Base-by-base conservation (phyloP, 1,284 basidiomycete genomes). In the Marasmius tenuissimus region DNA sequence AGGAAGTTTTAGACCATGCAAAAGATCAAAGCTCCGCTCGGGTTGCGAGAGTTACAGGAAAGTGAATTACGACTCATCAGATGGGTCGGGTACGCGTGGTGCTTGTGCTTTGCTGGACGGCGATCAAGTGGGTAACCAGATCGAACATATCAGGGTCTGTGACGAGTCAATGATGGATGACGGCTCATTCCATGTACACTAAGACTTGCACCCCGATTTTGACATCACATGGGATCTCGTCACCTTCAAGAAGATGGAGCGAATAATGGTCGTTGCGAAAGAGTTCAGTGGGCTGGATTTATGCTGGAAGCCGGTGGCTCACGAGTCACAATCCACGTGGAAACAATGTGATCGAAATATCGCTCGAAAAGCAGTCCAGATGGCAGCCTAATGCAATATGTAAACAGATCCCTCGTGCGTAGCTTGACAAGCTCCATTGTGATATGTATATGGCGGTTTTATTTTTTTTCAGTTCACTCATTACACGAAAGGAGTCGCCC, bases 231-330 rank as follows among this genome's bases (percentile, higher is more conserved):
- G 74, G 70, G 69, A 73, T 27, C 67, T 72, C 39, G 12, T 53
- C 3, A 72, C 70, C 60, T 69, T 73, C 22, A 0, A 35, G 34
- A 65, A 67, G 18, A 57, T 83, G n/a, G 71, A 78, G 38, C 54
- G 55, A 18, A 73, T 75, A 59, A 81, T 77, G 65, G 61, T 65
- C 10, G 74, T 72, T 16, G 70, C 76, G 37, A 70, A 71, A 51
- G 65, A 70, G 16, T 57, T 82, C 34, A 70, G 74, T 45, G 76
- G 74, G 9, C 67, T 75, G 59, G 75, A 77, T 61, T 70, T 83
- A 47, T 78, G 76, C 7, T 82, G 76, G 54, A 74, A 77, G 38
- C 68, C 81, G 39, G 64, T 82, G 35, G 83, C 77, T 6, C 82
- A n/a, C n/a, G n/a, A n/a, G n/a, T n/a, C n/a, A 84, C 61, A 67